These are phyloP conservation scores for Rhizopus sp. DNA, from an alignment of 371 early-diverging fungal genomes.

Conservation along the genomic window DNA sequence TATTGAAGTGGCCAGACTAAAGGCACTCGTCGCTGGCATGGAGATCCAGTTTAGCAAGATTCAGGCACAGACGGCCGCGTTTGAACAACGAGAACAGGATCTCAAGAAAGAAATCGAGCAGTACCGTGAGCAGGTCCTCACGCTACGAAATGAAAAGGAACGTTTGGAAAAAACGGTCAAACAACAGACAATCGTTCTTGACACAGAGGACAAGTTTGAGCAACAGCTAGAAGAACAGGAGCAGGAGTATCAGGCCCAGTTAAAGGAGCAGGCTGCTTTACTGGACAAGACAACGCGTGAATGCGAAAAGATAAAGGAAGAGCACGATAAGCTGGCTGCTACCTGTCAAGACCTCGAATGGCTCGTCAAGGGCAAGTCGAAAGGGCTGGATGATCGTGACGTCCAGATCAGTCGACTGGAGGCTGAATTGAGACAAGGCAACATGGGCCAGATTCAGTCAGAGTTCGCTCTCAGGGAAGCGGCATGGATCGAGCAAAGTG, in stretches of 20 bases:
- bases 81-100: constrained; percentile 19
- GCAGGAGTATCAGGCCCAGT: constrained; percentile 47
- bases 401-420: constrained; percentile 38
- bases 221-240: constrained; percentile 48
- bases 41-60: constrained; percentile 31
- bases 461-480: constrained; percentile 43
- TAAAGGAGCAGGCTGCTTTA: constrained; percentile 47
- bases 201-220: constrained; percentile 32
- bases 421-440: constrained; percentile 16
- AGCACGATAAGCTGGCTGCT: constrained; percentile 30
- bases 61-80: constrained; percentile 26
- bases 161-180: constrained; percentile 36
- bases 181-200: constrained; percentile 32
- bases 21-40: constrained; percentile 27
- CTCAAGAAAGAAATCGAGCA: constrained; percentile 29
- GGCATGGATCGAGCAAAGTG: constrained; percentile 44
- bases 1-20: constrained; percentile 22
- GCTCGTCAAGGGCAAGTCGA: constrained; percentile 41
- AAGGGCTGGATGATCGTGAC: constrained; percentile 42
- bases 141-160: constrained; percentile 33
- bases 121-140: constrained; percentile 32
- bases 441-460: constrained; percentile 24
- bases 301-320: constrained; percentile 27
- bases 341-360: constrained; percentile 45
- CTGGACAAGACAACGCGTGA: constrained; percentile 36